A percentile compares a stretch with the other conserved stretches of the same genome.
phyloP scores from a whole-genome alignment of 192 early-diverging fungal genomes.

The Backusella luteola region DNA sequence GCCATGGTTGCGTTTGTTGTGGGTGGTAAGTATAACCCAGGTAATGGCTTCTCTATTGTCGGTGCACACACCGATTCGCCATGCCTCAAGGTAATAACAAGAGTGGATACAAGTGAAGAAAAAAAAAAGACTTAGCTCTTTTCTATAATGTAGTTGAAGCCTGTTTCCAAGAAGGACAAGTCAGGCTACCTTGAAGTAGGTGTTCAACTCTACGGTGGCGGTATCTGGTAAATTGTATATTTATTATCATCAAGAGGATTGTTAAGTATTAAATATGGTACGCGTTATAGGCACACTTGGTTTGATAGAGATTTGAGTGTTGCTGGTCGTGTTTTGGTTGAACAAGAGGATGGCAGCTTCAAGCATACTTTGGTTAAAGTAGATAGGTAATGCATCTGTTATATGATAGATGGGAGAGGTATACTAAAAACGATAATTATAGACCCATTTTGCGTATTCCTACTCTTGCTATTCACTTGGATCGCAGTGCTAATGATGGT shows the following conservation, averaged over 20 bases:
- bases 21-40: slow-evolving; percentile 80
- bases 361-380: slow-evolving; percentile 77
- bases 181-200: slow-evolving; percentile 89
- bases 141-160: slow-evolving; percentile 70
- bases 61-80: slow-evolving; percentile 98
- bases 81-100: slow-evolving; percentile 76
- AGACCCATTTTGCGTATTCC: slow-evolving; percentile 93
- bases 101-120: background rate
- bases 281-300: slow-evolving; percentile 84
- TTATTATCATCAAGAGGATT: background rate
- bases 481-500: slow-evolving; percentile 70
- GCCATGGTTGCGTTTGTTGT: slow-evolving; percentile 92
- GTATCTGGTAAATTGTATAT: slow-evolving; percentile 64
- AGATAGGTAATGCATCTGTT: slow-evolving; percentile 43
- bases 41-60: slow-evolving; percentile 87
- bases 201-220: slow-evolving; percentile 93
- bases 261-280: background rate
- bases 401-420: background rate
- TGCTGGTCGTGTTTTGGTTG: slow-evolving; percentile 91
- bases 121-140: background rate
- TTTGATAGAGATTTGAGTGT: slow-evolving; percentile 97
- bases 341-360: slow-evolving; percentile 65
- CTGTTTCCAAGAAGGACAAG: slow-evolving; percentile 88
- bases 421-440: background rate
- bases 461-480: slow-evolving; percentile 95